These are phyloP conservation scores for Pleurotus platypus DNA, from an alignment of 768 basidiomycete species.

Conservation along the genomic window DNA sequence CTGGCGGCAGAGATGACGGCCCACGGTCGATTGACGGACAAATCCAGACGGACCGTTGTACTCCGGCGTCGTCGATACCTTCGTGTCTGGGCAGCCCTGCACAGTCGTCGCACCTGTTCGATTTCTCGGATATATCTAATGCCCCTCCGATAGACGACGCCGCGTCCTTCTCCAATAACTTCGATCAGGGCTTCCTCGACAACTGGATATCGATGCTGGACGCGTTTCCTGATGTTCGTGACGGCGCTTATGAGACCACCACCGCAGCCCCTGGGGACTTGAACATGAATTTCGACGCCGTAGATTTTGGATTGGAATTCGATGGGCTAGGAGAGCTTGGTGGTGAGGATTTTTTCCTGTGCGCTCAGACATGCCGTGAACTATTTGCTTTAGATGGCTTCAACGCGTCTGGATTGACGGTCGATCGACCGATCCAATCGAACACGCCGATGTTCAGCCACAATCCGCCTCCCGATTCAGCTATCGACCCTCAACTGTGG, in stretches of 20 bases:
- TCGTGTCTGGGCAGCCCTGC: constrained; percentile 33
- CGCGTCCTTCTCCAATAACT: constrained; percentile 10
- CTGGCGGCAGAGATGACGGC: not conserved
- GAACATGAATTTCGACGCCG: not conserved
- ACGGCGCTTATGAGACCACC: constrained; percentile 9
- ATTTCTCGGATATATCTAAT: constrained; percentile 3
- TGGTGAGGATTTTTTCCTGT: not conserved
- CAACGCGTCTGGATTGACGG: too few relatives aligned
- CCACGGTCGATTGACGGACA: not conserved
- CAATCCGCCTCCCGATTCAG: constrained; percentile 2
- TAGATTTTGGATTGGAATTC: not conserved
- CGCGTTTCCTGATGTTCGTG: constrained; percentile 31
- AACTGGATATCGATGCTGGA: constrained; percentile 52
- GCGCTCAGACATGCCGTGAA: not conserved
- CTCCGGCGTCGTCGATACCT: constrained; percentile 23
- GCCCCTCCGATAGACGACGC: constrained; percentile 1
- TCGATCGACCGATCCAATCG: not conserved
- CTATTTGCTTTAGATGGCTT: too few relatives aligned
- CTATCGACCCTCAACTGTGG: constrained; percentile 31
- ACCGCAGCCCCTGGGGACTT: not conserved
- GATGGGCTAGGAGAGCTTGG: not conserved
- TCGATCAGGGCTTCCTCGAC: constrained; percentile 40
- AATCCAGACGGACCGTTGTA: not conserved
- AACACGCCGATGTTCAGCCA: not conserved
- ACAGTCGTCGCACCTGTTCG: not conserved